Percentiles rank a stretch among this genome's conserved stretches.
Conservation (phyloP, 2,329 filamentous ascomycete species). For the Colletotrichum viniferum region DNA sequence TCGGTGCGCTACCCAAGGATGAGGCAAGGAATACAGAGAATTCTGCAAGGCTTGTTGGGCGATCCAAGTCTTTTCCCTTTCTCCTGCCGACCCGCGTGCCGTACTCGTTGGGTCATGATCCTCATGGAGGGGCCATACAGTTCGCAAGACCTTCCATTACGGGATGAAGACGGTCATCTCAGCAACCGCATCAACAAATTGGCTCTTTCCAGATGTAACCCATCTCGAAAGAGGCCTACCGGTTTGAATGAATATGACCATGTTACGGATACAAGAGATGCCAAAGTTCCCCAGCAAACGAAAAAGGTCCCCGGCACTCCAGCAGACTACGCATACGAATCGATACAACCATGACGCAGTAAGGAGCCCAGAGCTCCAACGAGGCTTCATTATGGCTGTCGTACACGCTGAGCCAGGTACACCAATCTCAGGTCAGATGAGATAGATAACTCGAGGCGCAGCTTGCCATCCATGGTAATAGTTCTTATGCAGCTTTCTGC, state of each 20-base stretch:
- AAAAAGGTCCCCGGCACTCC: not conserved
- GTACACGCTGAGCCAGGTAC: conserved; percentile 5
- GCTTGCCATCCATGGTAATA: not conserved
- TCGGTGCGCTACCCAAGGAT: not conserved
- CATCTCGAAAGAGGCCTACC: not conserved
- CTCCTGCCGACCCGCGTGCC: not conserved
- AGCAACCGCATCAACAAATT: not conserved
- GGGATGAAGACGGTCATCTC: not conserved
- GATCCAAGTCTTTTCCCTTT: not conserved
- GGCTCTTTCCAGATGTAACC: not conserved
- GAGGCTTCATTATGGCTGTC: not conserved
- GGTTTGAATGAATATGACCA: not conserved
- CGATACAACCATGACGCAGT: not conserved
- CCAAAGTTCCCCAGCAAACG: not conserved
- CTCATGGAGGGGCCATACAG: not conserved
- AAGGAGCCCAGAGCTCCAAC: not conserved
- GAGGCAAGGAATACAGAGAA: not conserved
- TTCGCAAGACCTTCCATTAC: not conserved
- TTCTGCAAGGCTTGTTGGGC: not conserved
- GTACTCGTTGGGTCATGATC: not conserved
- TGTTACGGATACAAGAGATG: not conserved
- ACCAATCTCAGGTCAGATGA: not conserved
- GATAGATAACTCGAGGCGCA: not conserved
- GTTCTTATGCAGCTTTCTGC: not conserved
- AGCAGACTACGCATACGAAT: not conserved